Evolutionary conservation across 164 flowering plant species (phyloP).

Genomic region (Tetrastigma voinierianum): DNA sequence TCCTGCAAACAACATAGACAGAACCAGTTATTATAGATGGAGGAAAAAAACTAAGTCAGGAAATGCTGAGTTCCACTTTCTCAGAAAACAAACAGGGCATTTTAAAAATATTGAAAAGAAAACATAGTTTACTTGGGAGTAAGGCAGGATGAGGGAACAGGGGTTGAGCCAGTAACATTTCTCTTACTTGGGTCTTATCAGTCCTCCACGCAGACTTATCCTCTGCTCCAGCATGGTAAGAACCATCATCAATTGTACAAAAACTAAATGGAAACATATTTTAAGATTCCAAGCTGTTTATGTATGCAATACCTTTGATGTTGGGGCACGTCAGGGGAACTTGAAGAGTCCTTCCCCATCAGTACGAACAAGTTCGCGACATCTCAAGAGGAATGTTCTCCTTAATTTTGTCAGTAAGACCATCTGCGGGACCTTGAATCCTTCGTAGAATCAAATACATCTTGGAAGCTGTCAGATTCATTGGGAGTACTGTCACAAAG

Average conservation of each 20-base stretch:
- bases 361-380: constrained; percentile 39
- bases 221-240: constrained; percentile 30
- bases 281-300: not conserved
- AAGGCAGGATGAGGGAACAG: constrained; percentile 48
- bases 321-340: constrained; percentile 68
- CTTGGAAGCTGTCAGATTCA: constrained; percentile 54
- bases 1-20: constrained; percentile 32
- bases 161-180: constrained; percentile 89
- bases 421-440: constrained; percentile 27
- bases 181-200: constrained; percentile 74
- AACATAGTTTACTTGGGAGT: constrained; percentile 42
- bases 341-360: constrained; percentile 45
- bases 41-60: not conserved
- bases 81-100: not conserved
- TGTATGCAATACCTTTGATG: constrained; percentile 48
- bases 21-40: not conserved
- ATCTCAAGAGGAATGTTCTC: constrained; percentile 44
- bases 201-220: constrained; percentile 73
- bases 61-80: not conserved
- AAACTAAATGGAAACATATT: not conserved
- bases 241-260: not conserved
- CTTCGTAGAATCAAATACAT: constrained; percentile 45
- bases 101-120: not conserved
- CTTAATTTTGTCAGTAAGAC: constrained; percentile 28
- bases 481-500: constrained; percentile 35